A percentile compares a stretch with the other conserved stretches of the same genome.
phyloP scores from a whole-genome alignment of 192 early-diverging fungal genomes.

The Linnemannia elongata region DNA sequence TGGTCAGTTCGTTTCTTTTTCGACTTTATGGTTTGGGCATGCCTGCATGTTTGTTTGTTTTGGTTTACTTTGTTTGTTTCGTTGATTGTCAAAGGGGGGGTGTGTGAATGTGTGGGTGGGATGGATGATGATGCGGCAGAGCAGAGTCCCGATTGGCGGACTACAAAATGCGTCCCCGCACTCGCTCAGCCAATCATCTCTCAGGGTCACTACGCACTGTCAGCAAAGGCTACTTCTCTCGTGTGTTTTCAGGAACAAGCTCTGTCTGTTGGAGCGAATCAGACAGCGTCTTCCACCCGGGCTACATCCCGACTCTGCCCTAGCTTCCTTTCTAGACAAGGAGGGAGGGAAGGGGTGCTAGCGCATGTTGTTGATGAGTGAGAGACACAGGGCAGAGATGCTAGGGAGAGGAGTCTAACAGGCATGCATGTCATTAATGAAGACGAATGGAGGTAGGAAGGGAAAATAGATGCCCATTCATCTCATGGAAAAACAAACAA shows the following conservation, averaged over 20 bases:
- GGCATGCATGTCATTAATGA: not conserved
- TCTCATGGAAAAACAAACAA: not conserved
- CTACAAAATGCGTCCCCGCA: not conserved
- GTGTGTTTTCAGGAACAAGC: not conserved
- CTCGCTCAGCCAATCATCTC: not conserved
- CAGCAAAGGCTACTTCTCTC: not conserved
- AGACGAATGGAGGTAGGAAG: not conserved
- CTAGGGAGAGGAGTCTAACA: no score
- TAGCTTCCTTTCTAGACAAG: not conserved
- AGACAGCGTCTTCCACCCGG: not conserved
- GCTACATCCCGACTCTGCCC: not conserved
- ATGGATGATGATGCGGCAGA: not conserved
- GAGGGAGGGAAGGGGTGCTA: not conserved
- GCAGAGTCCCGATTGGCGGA: conserved; percentile 7
- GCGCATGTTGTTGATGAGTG: not conserved
- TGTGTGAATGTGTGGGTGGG: not conserved
- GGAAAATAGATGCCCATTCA: not conserved
- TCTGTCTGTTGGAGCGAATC: not conserved
- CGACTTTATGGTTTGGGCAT: no score
- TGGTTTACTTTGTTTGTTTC: not conserved
- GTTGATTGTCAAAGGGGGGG: no score
- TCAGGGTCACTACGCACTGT: not conserved
- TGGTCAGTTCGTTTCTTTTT: no score
- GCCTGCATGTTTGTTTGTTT: not conserved
- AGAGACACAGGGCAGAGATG: not conserved